These are phyloP conservation scores for Sextonia rubra DNA, from an alignment of 164 flowering plant genomes.

Conservation along the genomic window DNA sequence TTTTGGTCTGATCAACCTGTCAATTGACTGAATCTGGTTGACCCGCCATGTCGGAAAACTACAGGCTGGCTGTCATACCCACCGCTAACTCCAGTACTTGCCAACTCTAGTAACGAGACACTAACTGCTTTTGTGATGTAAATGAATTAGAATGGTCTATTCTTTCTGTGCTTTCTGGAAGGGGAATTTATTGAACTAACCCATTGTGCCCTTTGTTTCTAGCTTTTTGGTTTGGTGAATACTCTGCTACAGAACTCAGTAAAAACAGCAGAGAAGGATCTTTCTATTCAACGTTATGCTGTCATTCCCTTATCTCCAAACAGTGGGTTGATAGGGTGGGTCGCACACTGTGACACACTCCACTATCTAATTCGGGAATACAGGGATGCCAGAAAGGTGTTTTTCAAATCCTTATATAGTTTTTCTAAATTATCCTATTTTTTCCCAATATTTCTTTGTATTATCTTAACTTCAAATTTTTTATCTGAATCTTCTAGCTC, in stretches of 20 bases:
- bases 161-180: neutral
- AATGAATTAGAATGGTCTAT: neutral
- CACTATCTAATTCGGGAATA: slow-evolving; percentile 93
- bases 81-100: too few relatives aligned
- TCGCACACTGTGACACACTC: slow-evolving; percentile 92
- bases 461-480: neutral
- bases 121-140: too few relatives aligned
- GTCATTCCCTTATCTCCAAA: slow-evolving; percentile 97
- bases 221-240: slow-evolving; percentile 98
- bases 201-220: slow-evolving; percentile 9
- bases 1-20: too few relatives aligned
- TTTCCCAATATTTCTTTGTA: neutral
- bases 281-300: slow-evolving; percentile 80
- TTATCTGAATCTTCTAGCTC: neutral
- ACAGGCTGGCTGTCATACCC: too few relatives aligned
- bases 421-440: too few relatives aligned
- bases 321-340: slow-evolving; percentile 98
- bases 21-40: too few relatives aligned
- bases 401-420: neutral
- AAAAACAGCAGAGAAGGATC: slow-evolving; percentile 88
- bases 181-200: neutral
- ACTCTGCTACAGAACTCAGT: slow-evolving; percentile 86
- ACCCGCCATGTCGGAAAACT: too few relatives aligned
- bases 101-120: too few relatives aligned
- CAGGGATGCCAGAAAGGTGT: slow-evolving; percentile 93